Base-by-base conservation (phyloP, 176 grass and related monocot genomes). In the Coix lacrymajobi region DNA sequence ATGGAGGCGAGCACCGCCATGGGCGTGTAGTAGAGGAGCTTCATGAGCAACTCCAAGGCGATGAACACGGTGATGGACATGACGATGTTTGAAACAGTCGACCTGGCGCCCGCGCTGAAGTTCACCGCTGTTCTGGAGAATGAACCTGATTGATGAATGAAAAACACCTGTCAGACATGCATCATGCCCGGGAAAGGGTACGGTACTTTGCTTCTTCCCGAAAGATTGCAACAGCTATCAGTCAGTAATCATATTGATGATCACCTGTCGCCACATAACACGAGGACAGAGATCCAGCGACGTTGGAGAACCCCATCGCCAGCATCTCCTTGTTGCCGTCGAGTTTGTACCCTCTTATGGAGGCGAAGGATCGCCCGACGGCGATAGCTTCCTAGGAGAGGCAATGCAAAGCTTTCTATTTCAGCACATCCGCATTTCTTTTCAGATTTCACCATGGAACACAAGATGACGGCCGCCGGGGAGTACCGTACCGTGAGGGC, bases 311-410 rank as follows among this genome's bases (percentile, higher is more conserved):
- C 26, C 96, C 96, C 91, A 98, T 95, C 0, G 96, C 96, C 17
- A 98, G 66, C 96, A 98, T 98, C 58, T 98, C 96, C 93, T 98
- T 98, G 58, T 95, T 95, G 15, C 96, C 96, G 28, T 98, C 91
- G 25, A 98, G 85, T 56, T 84, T 90, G 49, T 98, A 98, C 22
- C 96, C 96, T 87, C 88, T 95, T 30, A 95, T 65, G 1, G 93
- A 76, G 38, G 96, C 92, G 45, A 98, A 98, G 10, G 96, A 98
- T 85, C 96, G 81, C 43, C 93, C 96, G 3, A 95, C 96, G 61
- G 96, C 96, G 66, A 98, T 90, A 11, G 96, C 96, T 92, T 98
- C 96, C 96, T 98, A 87, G 83, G 89, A 79, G 9, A 73, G 37
- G 70, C 32, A 88, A 71, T 19, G 22, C 28, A 85, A 69, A 7